These are phyloP conservation scores for Phyllosticta citriasiana DNA, from an alignment of 2,329 filamentous ascomycete species.

Conservation along the genomic window DNA sequence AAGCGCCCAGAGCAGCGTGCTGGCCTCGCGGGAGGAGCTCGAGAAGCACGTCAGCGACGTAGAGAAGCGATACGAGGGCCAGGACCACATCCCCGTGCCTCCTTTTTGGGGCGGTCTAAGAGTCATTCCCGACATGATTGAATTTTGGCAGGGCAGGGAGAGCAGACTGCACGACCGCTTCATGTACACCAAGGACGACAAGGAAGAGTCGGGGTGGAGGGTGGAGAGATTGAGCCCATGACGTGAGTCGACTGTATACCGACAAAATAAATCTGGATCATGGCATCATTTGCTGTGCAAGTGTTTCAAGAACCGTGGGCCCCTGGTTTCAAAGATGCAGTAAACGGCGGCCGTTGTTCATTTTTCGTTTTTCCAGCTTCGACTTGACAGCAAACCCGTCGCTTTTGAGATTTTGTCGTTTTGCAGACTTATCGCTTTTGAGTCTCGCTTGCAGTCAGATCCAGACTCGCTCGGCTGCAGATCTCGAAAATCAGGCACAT, in stretches of 20 bases:
- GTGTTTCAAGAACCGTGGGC: neutral
- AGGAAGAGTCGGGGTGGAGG: conserved; percentile 46
- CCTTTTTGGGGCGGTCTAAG: conserved; percentile 91
- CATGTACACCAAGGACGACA: conserved; percentile 57
- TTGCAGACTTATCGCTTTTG: neutral
- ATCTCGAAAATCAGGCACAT: neutral
- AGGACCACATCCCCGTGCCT: conserved; percentile 77
- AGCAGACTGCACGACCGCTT: conserved; percentile 92
- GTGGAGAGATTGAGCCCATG: conserved; percentile 67
- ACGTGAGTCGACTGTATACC: neutral
- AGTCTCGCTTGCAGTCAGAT: neutral
- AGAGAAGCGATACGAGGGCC: conserved; percentile 62
- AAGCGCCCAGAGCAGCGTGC: conserved; percentile 72
- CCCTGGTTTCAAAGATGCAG: neutral
- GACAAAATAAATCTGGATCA: neutral
- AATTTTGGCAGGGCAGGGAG: conserved; percentile 93
- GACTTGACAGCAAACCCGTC: neutral
- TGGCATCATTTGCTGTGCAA: neutral
- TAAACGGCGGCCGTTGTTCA: neutral
- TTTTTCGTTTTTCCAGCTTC: neutral
- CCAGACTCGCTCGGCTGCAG: neutral
- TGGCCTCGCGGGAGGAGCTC: conserved; percentile 60
- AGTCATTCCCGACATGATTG: conserved; percentile 73
- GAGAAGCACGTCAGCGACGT: conserved; percentile 69
- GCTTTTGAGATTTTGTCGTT: neutral